A percentile compares a stretch with the other conserved stretches of the same genome.
These are phyloP conservation scores for Gossypium trilobum DNA, from an alignment of 441 rosid genomes.

Conservation along the genomic window DNA sequence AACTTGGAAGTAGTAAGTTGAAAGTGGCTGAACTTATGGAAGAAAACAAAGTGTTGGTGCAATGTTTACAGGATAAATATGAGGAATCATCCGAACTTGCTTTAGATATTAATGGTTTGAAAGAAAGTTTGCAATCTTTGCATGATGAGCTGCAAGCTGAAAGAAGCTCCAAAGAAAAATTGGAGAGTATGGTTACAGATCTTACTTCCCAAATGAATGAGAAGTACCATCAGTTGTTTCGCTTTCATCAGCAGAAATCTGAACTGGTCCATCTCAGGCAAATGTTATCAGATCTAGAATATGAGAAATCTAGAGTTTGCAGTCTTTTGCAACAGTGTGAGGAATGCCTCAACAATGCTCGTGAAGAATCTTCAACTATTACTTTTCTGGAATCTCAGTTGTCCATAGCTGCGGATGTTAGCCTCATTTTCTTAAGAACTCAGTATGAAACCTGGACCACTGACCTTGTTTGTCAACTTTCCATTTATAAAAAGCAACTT, in stretches of 20 bases:
- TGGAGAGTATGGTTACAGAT: slow-evolving; percentile 39
- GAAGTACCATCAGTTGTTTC: slow-evolving; percentile 43
- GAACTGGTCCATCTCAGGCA: slow-evolving; percentile 53
- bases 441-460: slow-evolving; percentile 42
- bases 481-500: slow-evolving; percentile 32
- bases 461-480: slow-evolving; percentile 44
- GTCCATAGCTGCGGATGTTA: slow-evolving; percentile 54
- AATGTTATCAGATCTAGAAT: slow-evolving; percentile 49
- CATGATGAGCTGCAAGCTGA: slow-evolving; percentile 46
- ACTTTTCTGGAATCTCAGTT: slow-evolving; percentile 52
- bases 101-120: slow-evolving; percentile 41
- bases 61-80: slow-evolving; percentile 43
- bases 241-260: slow-evolving; percentile 44
- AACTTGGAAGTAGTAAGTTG: slow-evolving; percentile 49
- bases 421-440: slow-evolving; percentile 38
- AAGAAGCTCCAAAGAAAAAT: slow-evolving; percentile 44
- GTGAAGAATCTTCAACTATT: slow-evolving; percentile 35
- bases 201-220: slow-evolving; percentile 53
- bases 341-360: slow-evolving; percentile 36
- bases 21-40: slow-evolving; percentile 42
- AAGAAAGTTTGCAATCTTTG: slow-evolving; percentile 32
- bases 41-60: slow-evolving; percentile 48
- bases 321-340: slow-evolving; percentile 39
- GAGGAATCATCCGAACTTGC: slow-evolving; percentile 43
- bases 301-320: slow-evolving; percentile 45